phyloP scores from a whole-genome alignment of 1,284 basidiomycete species.

The Tylopilus sp. region DNA sequence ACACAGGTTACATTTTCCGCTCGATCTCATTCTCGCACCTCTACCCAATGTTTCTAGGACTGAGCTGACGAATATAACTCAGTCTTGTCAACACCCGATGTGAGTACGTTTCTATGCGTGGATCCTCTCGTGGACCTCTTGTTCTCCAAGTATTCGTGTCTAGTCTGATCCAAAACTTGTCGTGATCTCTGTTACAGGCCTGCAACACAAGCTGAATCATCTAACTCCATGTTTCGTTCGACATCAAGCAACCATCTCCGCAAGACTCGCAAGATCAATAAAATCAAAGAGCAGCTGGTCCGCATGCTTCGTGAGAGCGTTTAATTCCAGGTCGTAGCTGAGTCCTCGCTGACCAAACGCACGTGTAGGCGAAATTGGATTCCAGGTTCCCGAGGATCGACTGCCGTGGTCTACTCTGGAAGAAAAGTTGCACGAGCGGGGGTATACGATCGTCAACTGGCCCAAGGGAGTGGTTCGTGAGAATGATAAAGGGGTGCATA shows the following conservation, averaged over 20 bases:
- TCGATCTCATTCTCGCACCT: neutral
- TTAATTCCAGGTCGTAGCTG: neutral
- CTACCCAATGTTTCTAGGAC: neutral
- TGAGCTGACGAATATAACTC: neutral
- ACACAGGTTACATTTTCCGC: neutral
- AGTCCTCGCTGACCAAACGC: too few relatives aligned
- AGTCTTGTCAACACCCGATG: neutral
- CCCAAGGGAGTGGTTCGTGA: neutral
- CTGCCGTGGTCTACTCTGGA: conserved; percentile 10
- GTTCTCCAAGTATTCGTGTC: neutral
- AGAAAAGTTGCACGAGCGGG: neutral
- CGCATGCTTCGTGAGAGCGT: conserved; percentile 4
- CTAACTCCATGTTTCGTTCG: neutral
- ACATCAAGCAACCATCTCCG: neutral
- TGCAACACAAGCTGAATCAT: neutral
- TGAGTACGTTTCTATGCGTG: neutral
- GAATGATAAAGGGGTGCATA: conserved; percentile 6
- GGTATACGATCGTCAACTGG: conserved; percentile 8
- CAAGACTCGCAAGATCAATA: conserved; percentile 1
- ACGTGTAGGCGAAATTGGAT: neutral
- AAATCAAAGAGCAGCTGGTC: conserved; percentile 1
- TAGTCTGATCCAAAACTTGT: neutral
- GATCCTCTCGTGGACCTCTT: neutral
- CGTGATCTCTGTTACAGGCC: neutral
- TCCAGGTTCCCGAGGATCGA: neutral